phyloP scores from a whole-genome alignment of 164 flowering plant genomes.

The Vitis cinerea region DNA sequence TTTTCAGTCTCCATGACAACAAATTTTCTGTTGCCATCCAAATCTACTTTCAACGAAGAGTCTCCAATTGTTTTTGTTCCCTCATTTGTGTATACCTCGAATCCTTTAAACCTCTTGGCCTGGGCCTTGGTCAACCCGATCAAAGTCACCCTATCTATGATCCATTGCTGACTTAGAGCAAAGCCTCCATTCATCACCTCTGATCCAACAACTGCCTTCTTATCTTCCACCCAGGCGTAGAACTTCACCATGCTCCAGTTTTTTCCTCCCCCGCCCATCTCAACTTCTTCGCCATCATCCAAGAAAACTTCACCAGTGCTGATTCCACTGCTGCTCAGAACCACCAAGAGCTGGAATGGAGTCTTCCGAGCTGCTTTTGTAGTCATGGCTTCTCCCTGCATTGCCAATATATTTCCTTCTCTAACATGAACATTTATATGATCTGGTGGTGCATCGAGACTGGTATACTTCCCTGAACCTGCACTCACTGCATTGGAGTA shows the following conservation, averaged over 20 bases:
- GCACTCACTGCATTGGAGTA: conserved; percentile 36
- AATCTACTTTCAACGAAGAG: too few species aligned
- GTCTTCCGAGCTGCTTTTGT: conserved; percentile 53
- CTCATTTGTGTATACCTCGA: neutral
- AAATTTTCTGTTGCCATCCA: too few species aligned
- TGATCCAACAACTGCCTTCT: conserved; percentile 35
- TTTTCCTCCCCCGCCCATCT: conserved; percentile 53
- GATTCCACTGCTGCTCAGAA: conserved; percentile 23
- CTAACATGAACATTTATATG: conserved; percentile 64
- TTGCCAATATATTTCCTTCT: conserved; percentile 61
- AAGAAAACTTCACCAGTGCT: conserved; percentile 64
- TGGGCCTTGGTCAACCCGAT: conserved; percentile 39
- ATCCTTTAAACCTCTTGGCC: neutral
- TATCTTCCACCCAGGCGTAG: conserved; percentile 11
- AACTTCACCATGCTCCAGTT: conserved; percentile 59
- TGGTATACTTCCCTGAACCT: conserved; percentile 34
- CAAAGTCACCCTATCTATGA: conserved; percentile 48
- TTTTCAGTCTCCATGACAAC: too few species aligned
- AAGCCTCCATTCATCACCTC: conserved; percentile 47
- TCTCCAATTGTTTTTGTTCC: neutral
- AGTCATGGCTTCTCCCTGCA: conserved; percentile 77
- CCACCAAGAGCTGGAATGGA: conserved; percentile 58
- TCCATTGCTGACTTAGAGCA: conserved; percentile 51
- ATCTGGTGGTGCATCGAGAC: conserved; percentile 57
- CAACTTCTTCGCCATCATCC: conserved; percentile 70